These are phyloP conservation scores for Butyriboletus appendiculatus DNA, from an alignment of 1,284 basidiomycete genomes.

Conservation along the genomic window DNA sequence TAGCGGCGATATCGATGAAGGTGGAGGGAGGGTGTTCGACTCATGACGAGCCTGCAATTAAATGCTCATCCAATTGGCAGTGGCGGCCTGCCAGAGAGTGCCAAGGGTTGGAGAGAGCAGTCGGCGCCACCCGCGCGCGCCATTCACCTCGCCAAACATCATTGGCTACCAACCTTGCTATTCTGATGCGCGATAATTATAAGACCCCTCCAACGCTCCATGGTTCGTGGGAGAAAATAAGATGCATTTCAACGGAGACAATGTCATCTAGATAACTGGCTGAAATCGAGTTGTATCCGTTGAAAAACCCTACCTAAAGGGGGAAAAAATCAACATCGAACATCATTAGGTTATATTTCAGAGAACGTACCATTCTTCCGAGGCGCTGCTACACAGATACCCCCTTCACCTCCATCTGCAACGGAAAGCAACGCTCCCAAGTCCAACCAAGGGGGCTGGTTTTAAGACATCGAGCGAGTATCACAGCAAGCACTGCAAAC, in stretches of 20 bases:
- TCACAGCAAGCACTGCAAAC: constrained; percentile 23
- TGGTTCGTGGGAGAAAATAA: constrained; percentile 14
- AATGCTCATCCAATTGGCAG: constrained; percentile 3
- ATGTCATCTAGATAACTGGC: background rate
- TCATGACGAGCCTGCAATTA: background rate
- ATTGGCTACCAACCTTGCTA: constrained; percentile 8
- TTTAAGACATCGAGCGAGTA: constrained; percentile 3
- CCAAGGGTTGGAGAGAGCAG: background rate
- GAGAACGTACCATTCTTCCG: constrained; percentile 3
- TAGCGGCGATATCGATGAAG: background rate
- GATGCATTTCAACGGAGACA: background rate
- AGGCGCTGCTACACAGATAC: background rate
- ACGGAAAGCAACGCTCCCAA: background rate
- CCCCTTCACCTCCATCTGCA: no score
- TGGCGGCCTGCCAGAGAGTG: constrained; percentile 13
- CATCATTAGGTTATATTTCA: background rate
- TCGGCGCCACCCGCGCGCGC: background rate
- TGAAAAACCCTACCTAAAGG: no score
- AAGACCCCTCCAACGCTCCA: background rate
- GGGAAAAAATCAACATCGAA: background rate
- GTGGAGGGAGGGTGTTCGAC: background rate
- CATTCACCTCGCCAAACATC: constrained; percentile 1
- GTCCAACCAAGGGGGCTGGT: background rate
- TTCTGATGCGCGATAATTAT: background rate
- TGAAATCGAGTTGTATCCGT: background rate